Percentiles rank a stretch among this genome's conserved stretches.
These are phyloP conservation scores for Ochetophila trinervis DNA, from an alignment of 306 rosid genomes.

Conservation along the genomic window DNA sequence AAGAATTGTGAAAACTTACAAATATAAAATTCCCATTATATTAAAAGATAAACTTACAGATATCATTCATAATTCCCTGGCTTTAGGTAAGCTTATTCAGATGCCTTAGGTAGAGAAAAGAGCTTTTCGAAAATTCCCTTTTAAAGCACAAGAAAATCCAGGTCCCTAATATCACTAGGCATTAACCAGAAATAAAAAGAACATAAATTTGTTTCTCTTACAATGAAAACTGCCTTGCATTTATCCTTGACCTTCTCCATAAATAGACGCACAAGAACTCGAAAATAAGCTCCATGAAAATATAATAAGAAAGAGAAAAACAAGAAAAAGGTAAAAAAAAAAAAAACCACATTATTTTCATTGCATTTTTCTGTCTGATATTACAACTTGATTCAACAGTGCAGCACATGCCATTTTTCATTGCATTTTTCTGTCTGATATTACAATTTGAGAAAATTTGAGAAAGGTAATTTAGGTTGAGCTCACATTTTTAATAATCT, in stretches of 20 bases:
- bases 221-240: conserved; percentile 55
- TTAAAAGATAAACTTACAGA: too few relatives aligned
- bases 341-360: too few relatives aligned
- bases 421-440: too few relatives aligned
- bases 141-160: neutral
- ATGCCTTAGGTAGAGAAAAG: neutral
- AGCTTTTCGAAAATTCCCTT: neutral
- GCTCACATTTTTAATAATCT: too few relatives aligned
- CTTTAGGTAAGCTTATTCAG: neutral
- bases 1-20: neutral
- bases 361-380: too few relatives aligned
- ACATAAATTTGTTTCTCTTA: conserved; percentile 31
- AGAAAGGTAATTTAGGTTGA: too few relatives aligned
- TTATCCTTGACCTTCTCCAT: conserved; percentile 55
- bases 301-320: too few relatives aligned
- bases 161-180: neutral
- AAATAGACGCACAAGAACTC: conserved; percentile 33
- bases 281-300: conserved; percentile 51
- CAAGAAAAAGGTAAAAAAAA: too few relatives aligned
- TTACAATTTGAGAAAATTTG: too few relatives aligned
- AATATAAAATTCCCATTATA: neutral
- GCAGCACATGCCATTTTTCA: too few relatives aligned
- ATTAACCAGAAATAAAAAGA: neutral
- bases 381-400: too few relatives aligned
- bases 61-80: too few relatives aligned